Base-by-base conservation (phyloP, 163 green algal species). In the Botryococcus braunii region DNA sequence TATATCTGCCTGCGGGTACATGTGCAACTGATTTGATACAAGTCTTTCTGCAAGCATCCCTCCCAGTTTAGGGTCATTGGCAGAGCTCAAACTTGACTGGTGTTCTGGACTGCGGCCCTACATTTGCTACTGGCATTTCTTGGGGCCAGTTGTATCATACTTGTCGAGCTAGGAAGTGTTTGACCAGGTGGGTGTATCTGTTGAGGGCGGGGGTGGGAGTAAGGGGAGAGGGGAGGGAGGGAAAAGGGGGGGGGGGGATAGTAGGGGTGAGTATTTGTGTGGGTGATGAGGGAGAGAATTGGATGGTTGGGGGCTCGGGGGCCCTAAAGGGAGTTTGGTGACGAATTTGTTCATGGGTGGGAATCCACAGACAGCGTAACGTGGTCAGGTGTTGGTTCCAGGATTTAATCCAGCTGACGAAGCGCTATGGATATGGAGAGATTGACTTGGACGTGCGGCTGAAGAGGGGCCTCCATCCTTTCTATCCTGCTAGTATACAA, bases 381-480 rank as follows among this genome's bases (percentile, higher is more conserved):
- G 34, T 34, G 34, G n/a, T 62, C 52, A 62, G 52, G 25, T 62
- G 9, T 11, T 21, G 25, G 21, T 8, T 48, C 5, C 58, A 25
- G 32, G 8, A 43, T 17, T 29, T n/a, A 65, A 13, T 43, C 35
- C 55, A 21, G 5, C 21, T 31, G 5, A 21, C 36, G 35, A 25
- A 5, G 35, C 61, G 13, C 55, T 56, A 13, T 17, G 17, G 36
- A 52, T 13, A 50, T 67, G 49, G 27, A 66, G 9, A 17, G 38
- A 43, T 38, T 39, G 39, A 21, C 6, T 5, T 21, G 35, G 32
- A 55, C 11, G 75, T 95, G 55, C 77, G 85, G 69, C 70, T 95
- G 60, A 94, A 89, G 77, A 80, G 85, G 35, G 88, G 85, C 29
- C 77, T 95, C 77, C 85, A 95, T 72, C 89, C 89, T 46, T 95